Evolutionary conservation across 1,284 basidiomycete genomes (phyloP).

Genomic region (Sporisorium scitamineum): DNA sequence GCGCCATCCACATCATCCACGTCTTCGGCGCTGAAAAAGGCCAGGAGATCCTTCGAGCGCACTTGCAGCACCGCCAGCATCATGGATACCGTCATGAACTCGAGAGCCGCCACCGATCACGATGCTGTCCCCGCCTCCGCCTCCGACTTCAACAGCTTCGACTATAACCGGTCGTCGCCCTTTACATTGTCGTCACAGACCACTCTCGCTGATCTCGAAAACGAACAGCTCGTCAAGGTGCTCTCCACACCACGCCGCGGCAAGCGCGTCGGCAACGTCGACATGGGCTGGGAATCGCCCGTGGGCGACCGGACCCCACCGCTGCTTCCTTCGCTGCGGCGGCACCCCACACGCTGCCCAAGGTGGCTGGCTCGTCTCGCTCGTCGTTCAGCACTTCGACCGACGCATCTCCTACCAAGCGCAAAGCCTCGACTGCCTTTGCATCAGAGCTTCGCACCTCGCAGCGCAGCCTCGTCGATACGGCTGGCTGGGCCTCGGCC

Average conservation of each 20-base stretch:
- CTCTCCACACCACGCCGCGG: constrained; percentile 50
- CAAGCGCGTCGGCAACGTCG: constrained; percentile 47
- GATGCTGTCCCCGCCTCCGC: constrained; percentile 16
- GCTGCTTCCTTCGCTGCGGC: constrained; percentile 22
- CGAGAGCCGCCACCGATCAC: constrained; percentile 44
- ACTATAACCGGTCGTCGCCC: constrained; percentile 36
- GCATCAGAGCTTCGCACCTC: constrained; percentile 42
- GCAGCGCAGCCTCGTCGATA: constrained; percentile 50
- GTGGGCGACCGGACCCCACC: constrained; percentile 25
- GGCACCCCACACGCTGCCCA: constrained; percentile 43
- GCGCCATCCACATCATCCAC: constrained; percentile 14
- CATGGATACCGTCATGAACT: constrained; percentile 51
- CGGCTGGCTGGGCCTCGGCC: constrained; percentile 48
- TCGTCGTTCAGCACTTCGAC: neutral
- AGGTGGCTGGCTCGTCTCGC: constrained; percentile 8
- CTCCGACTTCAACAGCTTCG: constrained; percentile 11
- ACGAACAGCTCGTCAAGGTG: constrained; percentile 26
- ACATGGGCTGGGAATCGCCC: constrained; percentile 55
- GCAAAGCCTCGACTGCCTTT: constrained; percentile 48
- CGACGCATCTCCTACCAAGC: constrained; percentile 36
- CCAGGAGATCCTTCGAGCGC: constrained; percentile 29
- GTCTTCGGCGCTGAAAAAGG: constrained; percentile 16
- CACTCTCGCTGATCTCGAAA: constrained; percentile 44
- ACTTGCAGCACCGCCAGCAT: constrained; percentile 47
- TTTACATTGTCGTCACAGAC: constrained; percentile 42